A percentile compares a stretch with the other conserved stretches of the same genome.
Conservation (phyloP, 169 alveolate genomes). For the Eimeria tenella region DNA sequence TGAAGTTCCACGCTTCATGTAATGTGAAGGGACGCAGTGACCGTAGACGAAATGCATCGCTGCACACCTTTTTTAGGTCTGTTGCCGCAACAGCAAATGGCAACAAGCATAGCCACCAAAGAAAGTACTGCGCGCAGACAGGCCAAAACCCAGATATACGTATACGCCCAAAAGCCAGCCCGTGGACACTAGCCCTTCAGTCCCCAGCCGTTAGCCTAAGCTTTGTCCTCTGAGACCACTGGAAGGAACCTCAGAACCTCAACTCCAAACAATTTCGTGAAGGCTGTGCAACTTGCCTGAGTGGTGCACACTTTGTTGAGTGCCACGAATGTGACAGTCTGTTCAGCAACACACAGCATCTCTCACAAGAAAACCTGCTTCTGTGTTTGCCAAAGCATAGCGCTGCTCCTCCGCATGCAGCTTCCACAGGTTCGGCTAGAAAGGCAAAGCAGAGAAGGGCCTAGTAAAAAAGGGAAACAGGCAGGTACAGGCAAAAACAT, state of each 20-base stretch:
- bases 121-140: constrained; percentile 78
- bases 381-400: not conserved
- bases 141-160: not conserved
- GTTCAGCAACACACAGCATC: constrained; percentile 52
- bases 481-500: not conserved
- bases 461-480: not conserved
- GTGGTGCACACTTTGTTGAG: constrained; percentile 97
- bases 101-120: constrained; percentile 79
- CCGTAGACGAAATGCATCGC: too few species aligned
- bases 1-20: too few species aligned
- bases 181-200: too few species aligned
- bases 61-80: constrained; percentile 55
- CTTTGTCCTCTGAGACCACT: too few species aligned
- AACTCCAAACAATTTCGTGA: not conserved
- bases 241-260: not conserved
- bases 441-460: not conserved
- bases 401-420: constrained; percentile 9
- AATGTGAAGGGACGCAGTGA: too few species aligned
- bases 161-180: too few species aligned
- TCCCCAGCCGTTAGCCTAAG: too few species aligned
- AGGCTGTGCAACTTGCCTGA: constrained; percentile 53
- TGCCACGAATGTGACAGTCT: constrained; percentile 95
- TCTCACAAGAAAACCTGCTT: not conserved
- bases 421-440: not conserved
- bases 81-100: constrained; percentile 81